These are phyloP conservation scores for Capsella rubella DNA, from an alignment of 441 rosid species.

Conservation along the genomic window DNA sequence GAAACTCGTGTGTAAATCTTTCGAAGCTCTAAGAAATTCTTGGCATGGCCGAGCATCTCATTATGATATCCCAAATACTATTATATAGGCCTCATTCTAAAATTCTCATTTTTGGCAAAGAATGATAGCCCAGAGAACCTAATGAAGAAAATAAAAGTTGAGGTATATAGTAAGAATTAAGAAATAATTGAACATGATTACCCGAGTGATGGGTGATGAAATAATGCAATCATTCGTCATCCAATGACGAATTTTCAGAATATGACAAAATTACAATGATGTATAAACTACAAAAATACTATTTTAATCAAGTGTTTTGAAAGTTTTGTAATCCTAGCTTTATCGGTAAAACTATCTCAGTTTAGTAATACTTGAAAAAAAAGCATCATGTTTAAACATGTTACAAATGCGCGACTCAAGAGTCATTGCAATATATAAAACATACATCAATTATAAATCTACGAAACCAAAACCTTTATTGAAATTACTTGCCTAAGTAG, in stretches of 20 bases:
- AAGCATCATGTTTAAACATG: no score
- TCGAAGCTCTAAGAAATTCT: background rate
- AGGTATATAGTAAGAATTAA: slow-evolving; percentile 40
- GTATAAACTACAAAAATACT: slow-evolving; percentile 10
- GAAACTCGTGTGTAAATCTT: slow-evolving; percentile 9
- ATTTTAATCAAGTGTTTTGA: background rate
- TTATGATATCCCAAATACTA: slow-evolving; percentile 10
- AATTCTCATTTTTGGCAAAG: slow-evolving; percentile 33
- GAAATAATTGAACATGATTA: slow-evolving; percentile 44
- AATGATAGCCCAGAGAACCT: slow-evolving; percentile 38
- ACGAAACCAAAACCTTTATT: background rate
- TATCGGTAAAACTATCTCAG: background rate
- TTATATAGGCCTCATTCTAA: slow-evolving; percentile 5
- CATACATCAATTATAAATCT: background rate
- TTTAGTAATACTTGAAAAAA: no score
- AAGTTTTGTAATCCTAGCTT: background rate
- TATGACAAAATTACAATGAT: slow-evolving; percentile 36
- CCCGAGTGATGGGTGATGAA: slow-evolving; percentile 37
- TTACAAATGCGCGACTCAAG: background rate
- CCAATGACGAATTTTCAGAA: slow-evolving; percentile 14
- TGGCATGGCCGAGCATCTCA: slow-evolving; percentile 38
- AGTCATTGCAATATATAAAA: background rate
- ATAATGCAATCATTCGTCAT: slow-evolving; percentile 41
- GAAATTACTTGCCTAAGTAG: slow-evolving; percentile 7
- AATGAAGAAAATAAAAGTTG: slow-evolving; percentile 31